Evolutionary conservation across 176 grass and related monocot species (phyloP).

Genomic region (Hyparrhenia diplandra): DNA sequence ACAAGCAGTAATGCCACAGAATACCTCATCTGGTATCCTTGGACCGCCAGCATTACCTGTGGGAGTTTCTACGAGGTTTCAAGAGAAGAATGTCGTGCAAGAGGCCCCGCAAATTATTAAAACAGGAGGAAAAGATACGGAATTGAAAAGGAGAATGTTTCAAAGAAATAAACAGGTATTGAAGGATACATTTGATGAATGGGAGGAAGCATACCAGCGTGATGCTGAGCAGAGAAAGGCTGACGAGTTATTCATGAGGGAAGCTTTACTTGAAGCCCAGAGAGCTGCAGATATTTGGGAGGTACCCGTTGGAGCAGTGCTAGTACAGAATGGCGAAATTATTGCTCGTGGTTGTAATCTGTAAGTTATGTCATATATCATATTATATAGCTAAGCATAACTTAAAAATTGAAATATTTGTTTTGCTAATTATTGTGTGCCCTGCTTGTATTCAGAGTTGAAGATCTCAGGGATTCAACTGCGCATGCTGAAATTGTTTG

Average conservation of each 20-base stretch:
- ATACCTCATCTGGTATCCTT: conserved; percentile 25
- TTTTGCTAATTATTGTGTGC: conserved; percentile 22
- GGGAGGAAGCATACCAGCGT: conserved; percentile 75
- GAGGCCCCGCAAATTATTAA: conserved; percentile 38
- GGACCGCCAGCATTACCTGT: conserved; percentile 24
- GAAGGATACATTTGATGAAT: conserved; percentile 87
- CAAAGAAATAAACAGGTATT: conserved; percentile 76
- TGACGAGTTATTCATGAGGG: conserved; percentile 95
- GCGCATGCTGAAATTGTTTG: conserved; percentile 99
- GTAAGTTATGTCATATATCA: conserved; percentile 42
- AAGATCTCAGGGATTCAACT: conserved; percentile 96
- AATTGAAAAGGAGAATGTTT: conserved; percentile 56
- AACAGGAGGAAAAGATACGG: conserved; percentile 39
- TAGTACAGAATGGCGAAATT: conserved; percentile 86
- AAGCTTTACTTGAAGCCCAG: conserved; percentile 93
- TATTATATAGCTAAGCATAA: conserved; percentile 7
- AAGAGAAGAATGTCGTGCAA: conserved; percentile 36
- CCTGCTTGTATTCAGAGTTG: conserved; percentile 62
- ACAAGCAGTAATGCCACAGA: conserved; percentile 2
- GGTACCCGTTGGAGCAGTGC: conserved; percentile 90
- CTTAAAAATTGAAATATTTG: conserved; percentile 2
- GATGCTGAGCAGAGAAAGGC: conserved; percentile 69
- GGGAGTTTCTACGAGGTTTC: conserved; percentile 24
- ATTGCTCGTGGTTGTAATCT: conserved; percentile 96
- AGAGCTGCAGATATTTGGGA: conserved; percentile 95